Percentiles rank a stretch among this genome's conserved stretches.
phyloP scores from a whole-genome alignment of 192 early-diverging fungal species.

The Backusella tarrabulga region DNA sequence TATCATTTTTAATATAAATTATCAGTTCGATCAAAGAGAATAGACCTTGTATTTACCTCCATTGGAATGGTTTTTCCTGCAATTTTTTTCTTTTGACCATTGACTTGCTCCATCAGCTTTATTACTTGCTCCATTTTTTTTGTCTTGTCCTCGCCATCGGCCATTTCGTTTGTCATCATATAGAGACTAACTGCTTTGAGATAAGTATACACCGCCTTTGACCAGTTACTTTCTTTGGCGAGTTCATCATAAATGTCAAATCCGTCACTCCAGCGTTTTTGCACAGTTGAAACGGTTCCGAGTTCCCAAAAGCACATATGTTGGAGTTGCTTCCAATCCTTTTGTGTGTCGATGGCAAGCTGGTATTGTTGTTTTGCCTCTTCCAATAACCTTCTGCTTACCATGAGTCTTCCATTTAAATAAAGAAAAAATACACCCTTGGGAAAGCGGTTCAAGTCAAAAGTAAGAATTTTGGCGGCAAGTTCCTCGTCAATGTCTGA shows the following conservation, averaged over 20 bases:
- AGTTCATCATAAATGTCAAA: slow-evolving; percentile 63
- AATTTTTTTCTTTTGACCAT: slow-evolving; percentile 48
- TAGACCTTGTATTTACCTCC: slow-evolving; percentile 17
- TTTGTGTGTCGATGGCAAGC: slow-evolving; percentile 52
- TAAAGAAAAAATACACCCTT: slow-evolving; percentile 73
- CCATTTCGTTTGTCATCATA: slow-evolving; percentile 13
- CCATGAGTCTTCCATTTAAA: slow-evolving; percentile 61
- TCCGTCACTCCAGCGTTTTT: slow-evolving; percentile 60
- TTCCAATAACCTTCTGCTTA: slow-evolving; percentile 54
- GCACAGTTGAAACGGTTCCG: slow-evolving; percentile 61
- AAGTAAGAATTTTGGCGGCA: slow-evolving; percentile 55
- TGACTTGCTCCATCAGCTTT: slow-evolving; percentile 66
- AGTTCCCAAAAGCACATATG: slow-evolving; percentile 88
- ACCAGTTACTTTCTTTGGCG: slow-evolving; percentile 82
- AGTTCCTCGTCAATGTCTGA: slow-evolving; percentile 66
- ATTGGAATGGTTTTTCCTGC: slow-evolving; percentile 38
- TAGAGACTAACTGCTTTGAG: slow-evolving; percentile 63
- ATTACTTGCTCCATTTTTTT: slow-evolving; percentile 46
- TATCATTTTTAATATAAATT: background rate
- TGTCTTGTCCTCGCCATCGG: slow-evolving; percentile 36
- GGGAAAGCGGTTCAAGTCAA: slow-evolving; percentile 55
- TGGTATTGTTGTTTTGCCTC: slow-evolving; percentile 61
- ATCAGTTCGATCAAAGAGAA: background rate
- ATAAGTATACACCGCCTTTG: slow-evolving; percentile 81
- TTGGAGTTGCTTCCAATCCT: slow-evolving; percentile 73